phyloP scores from a whole-genome alignment of 2,329 filamentous ascomycete species.

The Botrytis medusae region DNA sequence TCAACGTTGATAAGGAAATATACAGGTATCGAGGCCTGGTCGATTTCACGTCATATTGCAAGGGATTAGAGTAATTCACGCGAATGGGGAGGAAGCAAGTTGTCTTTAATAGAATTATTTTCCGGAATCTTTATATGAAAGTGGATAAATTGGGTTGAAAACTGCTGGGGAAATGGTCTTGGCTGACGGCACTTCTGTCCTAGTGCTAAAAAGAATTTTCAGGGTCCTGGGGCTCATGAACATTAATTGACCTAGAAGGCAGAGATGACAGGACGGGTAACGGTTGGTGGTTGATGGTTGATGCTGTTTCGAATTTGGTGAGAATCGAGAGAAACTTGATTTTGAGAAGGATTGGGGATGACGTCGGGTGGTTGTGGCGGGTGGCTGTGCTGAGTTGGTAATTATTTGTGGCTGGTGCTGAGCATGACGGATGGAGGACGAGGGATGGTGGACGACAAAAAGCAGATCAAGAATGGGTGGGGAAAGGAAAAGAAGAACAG shows the following conservation, averaged over 20 bases:
- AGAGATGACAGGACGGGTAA: background rate
- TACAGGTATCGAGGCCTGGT: background rate
- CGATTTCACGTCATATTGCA: background rate
- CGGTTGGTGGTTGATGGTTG: background rate
- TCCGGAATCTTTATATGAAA: background rate
- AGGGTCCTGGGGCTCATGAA: conserved; percentile 12
- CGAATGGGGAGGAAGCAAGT: background rate
- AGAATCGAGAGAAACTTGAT: conserved; percentile 16
- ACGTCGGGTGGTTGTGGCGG: conserved; percentile 4
- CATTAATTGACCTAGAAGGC: background rate
- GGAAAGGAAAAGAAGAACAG: background rate
- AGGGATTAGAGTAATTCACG: background rate
- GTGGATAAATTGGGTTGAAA: background rate
- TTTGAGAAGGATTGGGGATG: background rate
- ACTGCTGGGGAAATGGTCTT: conserved; percentile 2
- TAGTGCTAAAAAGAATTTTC: background rate
- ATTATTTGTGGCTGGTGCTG: background rate
- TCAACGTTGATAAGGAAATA: background rate
- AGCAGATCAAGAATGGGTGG: background rate
- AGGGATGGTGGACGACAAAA: background rate
- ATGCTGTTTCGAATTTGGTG: background rate
- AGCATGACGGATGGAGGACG: background rate
- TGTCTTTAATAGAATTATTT: background rate
- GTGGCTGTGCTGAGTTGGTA: background rate
- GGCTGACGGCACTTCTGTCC: conserved; percentile 6